Percentiles rank a stretch among this genome's conserved stretches.
phyloP scores from a whole-genome alignment of 2,329 filamentous ascomycete species.

The Alternaria consortialis region DNA sequence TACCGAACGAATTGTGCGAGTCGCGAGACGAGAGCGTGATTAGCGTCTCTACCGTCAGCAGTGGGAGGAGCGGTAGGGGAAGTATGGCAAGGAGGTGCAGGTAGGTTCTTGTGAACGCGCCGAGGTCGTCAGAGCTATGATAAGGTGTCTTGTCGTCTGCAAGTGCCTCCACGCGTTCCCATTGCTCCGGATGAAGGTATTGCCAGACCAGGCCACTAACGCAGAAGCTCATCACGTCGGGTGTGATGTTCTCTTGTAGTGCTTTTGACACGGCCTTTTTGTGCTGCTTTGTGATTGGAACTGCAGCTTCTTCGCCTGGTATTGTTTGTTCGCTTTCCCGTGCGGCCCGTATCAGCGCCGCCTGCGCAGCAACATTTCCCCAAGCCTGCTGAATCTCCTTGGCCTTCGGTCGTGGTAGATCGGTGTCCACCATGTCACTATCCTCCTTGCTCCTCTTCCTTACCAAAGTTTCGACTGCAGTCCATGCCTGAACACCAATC shows the following conservation, averaged over 20 bases:
- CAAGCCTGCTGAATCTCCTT: constrained; percentile 43
- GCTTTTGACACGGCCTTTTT: constrained; percentile 45
- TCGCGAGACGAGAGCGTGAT: constrained; percentile 51
- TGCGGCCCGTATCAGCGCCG: constrained; percentile 38
- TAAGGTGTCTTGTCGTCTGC: constrained; percentile 55
- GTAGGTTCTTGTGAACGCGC: constrained; percentile 52
- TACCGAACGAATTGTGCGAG: constrained; percentile 60
- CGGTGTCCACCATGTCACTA: constrained; percentile 45
- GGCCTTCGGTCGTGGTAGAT: constrained; percentile 35
- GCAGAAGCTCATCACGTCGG: constrained; percentile 55
- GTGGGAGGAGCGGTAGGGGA: constrained; percentile 46
- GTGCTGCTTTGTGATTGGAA: constrained; percentile 44
- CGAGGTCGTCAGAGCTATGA: constrained; percentile 51
- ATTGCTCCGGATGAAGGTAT: constrained; percentile 39
- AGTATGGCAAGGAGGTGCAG: constrained; percentile 55
- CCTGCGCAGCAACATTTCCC: constrained; percentile 34
- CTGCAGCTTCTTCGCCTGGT: constrained; percentile 7
- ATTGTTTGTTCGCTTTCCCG: constrained; percentile 20
- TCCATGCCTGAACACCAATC: constrained; percentile 47
- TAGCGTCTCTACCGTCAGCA: constrained; percentile 47
- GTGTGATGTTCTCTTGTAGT: constrained; percentile 37
- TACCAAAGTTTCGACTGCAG: constrained; percentile 44
- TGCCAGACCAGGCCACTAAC: constrained; percentile 52
- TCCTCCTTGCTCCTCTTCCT: constrained; percentile 45
- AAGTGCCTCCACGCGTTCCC: constrained; percentile 49